Evolutionary conservation across 2,329 filamentous ascomycete species (phyloP), one percentile per base, ranked within the genome.

Genomic region (Corinectria fuckeliana): DNA sequence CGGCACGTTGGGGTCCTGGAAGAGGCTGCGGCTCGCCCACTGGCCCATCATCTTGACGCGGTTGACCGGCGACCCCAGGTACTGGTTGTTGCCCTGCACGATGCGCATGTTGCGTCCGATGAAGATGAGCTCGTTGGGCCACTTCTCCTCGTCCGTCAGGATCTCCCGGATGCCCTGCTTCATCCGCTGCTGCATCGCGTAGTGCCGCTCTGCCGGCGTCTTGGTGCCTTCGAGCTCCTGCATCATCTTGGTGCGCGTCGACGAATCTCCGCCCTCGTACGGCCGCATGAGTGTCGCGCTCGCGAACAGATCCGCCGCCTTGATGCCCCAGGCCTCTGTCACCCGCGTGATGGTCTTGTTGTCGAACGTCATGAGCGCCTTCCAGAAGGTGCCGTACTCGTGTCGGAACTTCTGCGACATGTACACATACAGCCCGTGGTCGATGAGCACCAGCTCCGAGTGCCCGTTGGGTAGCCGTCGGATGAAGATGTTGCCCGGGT

Each of bases 401-500:
- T 90, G 89, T 10, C 93, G 86, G 79, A 98, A 97, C 60, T 86
- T 81, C 1, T 91, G 89, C 21, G 86, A 82, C 91, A 98, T 95
- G 75, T 91, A 90, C 56, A 98, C 92, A 78, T 99, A 99, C 5
- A 99, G 86, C 0, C 95, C 95, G 76, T 99, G 95, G 76, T 99
- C 95, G 73, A 99, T 97, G 32, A 99, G 88, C 1, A 98, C 94
- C 26, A 99, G 84, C 78, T 99, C 93, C 1, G 94, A 85, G 41
- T 87, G 84, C n/a, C 94, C 94, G 41, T 84, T 88, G 1, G 93
- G 91, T 14, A 92, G 82, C 8, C 95, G 89, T 8, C 95, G 90
- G 72, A 98, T 90, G 78, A 99, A 97, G 75, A 98, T 95, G 78
- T 99, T 99, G 25, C 94, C 94, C 1, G 95, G 95, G 72, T 99